Evolutionary conservation across 495 filamentous ascomycete genomes (phyloP).

Genomic region (Penicillium paradoxum): DNA sequence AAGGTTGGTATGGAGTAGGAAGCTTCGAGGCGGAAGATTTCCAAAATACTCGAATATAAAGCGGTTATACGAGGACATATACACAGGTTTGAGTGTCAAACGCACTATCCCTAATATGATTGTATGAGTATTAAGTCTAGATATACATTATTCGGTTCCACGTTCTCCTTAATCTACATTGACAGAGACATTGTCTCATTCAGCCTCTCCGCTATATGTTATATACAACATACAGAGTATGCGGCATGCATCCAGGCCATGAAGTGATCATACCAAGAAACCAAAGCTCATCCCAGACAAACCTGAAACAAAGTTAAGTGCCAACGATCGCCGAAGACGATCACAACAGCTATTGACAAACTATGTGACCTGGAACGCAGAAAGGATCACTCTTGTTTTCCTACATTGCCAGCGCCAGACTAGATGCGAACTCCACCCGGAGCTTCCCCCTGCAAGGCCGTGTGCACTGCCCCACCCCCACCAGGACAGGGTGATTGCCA

Average conservation of each 20-base stretch:
- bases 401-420: conserved; percentile 1
- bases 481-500: conserved; percentile 14
- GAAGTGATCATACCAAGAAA: neutral
- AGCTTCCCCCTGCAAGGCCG: conserved; percentile 25
- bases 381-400: neutral
- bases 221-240: no score
- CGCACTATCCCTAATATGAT: no score
- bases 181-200: no score
- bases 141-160: no score
- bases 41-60: no score
- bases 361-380: neutral
- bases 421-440: conserved; percentile 17
- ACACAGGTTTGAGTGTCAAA: no score
- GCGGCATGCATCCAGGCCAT: neutral
- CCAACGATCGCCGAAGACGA: conserved; percentile 4
- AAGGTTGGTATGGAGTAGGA: neutral
- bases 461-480: conserved; percentile 30
- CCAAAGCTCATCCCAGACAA: conserved; percentile 5
- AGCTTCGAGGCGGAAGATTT: neutral
- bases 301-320: conserved; percentile 4
- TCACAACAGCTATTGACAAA: neutral
- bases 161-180: no score
- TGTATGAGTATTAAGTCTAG: no score
- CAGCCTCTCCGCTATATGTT: no score
- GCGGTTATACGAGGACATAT: no score